Evolutionary conservation across 495 filamentous ascomycete genomes (phyloP).

Genomic region (Penicillium psychrofluorescens): DNA sequence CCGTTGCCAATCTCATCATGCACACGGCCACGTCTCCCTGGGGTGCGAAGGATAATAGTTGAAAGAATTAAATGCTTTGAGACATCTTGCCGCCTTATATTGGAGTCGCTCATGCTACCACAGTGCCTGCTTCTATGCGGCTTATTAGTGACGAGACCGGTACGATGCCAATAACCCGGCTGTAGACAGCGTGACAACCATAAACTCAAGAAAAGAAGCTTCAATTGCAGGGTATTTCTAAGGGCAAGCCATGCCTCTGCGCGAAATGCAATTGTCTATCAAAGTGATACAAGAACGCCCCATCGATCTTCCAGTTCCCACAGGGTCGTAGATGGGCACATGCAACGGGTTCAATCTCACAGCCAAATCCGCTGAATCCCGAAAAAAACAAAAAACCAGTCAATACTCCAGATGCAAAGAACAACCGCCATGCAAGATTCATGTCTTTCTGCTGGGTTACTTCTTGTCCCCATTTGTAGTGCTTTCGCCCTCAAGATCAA

Average conservation of each 20-base stretch:
- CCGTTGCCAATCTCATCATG: conserved; percentile 25
- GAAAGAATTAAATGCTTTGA: too few relatives aligned
- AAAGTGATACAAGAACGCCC: conserved; percentile 10
- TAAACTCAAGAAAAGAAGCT: too few relatives aligned
- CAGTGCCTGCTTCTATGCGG: too few relatives aligned
- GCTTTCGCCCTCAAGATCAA: conserved; percentile 38
- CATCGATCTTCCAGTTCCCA: conserved; percentile 9
- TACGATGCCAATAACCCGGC: too few relatives aligned
- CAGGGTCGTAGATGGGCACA: conserved; percentile 12
- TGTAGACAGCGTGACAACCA: too few relatives aligned
- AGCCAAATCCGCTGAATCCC: conserved; percentile 6
- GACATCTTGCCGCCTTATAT: too few relatives aligned
- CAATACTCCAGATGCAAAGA: conserved; percentile 10
- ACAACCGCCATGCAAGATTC: conserved; percentile 15
- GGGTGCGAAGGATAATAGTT: too few relatives aligned
- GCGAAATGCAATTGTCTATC: conserved; percentile 18
- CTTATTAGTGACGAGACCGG: too few relatives aligned
- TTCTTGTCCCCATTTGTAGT: conserved; percentile 23
- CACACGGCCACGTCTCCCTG: conserved; percentile 16
- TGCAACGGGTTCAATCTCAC: not conserved
- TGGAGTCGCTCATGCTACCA: too few relatives aligned
- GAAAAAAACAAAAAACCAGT: conserved; percentile 6
- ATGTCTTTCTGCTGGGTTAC: not conserved
- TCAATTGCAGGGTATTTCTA: too few relatives aligned
- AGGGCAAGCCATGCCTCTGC: not conserved